A percentile compares a stretch with the other conserved stretches of the same genome.
These are phyloP conservation scores for Pseudogymnoascus sp. DNA, from an alignment of 2,329 filamentous ascomycete genomes.

Conservation along the genomic window DNA sequence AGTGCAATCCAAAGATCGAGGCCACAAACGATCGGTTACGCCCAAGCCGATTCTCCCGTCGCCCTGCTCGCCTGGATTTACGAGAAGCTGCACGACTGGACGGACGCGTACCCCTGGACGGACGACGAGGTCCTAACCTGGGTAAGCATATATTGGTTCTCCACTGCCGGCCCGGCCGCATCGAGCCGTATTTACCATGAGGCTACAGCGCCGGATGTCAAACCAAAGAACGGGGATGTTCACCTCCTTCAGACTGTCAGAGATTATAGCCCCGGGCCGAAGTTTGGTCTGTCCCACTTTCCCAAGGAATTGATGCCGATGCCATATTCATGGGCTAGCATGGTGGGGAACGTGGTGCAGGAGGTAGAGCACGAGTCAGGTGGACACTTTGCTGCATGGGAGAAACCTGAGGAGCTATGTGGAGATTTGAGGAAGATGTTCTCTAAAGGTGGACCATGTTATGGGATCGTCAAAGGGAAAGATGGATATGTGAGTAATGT, in stretches of 20 bases:
- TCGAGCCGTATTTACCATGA: constrained; percentile 68
- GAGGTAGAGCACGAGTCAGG: constrained; percentile 33
- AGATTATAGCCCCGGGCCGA: constrained; percentile 29
- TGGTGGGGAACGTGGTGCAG: constrained; percentile 52
- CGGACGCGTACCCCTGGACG: constrained; percentile 62
- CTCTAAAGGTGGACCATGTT: constrained; percentile 37
- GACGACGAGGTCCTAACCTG: constrained; percentile 70
- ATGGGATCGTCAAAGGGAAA: constrained; percentile 19
- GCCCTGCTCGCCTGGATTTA: constrained; percentile 71
- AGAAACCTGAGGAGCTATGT: constrained; percentile 45
- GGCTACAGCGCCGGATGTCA: constrained; percentile 8
- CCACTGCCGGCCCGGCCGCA: constrained; percentile 60
- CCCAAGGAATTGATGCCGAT: constrained; percentile 50
- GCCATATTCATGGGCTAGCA: constrained; percentile 48
- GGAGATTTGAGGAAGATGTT: constrained; percentile 50
- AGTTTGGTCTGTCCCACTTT: constrained; percentile 48
- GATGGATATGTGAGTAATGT: constrained; percentile 11
- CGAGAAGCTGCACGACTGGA: constrained; percentile 74
- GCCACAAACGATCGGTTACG: constrained; percentile 66
- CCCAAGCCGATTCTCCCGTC: constrained; percentile 61
- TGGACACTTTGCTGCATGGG: constrained; percentile 52
- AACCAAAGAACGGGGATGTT: constrained; percentile 12
- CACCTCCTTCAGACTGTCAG: constrained; percentile 25
- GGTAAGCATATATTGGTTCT: constrained; percentile 69
- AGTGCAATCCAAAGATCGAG: constrained; percentile 48